These are phyloP conservation scores for Ogataea degrootiae DNA, from an alignment of 805 yeast genomes.

Conservation along the genomic window DNA sequence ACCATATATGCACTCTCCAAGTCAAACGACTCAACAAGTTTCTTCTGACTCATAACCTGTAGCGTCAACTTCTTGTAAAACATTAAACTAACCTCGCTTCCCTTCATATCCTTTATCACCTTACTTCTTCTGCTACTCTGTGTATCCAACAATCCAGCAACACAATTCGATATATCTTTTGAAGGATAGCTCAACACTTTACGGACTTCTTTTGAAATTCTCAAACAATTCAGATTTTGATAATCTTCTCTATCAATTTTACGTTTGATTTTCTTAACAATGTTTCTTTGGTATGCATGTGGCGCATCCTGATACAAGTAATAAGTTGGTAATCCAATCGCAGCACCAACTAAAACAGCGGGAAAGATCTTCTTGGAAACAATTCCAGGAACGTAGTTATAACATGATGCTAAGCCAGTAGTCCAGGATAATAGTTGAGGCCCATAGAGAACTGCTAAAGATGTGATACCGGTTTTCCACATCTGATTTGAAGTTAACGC, in stretches of 20 bases:
- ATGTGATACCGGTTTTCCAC: constrained; percentile 26
- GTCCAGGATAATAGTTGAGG: constrained; percentile 26
- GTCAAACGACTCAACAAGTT: constrained; percentile 13
- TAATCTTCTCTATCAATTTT: constrained; percentile 70
- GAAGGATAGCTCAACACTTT: constrained; percentile 78
- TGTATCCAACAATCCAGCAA: constrained; percentile 63
- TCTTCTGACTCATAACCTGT: constrained; percentile 20
- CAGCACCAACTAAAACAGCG: constrained; percentile 21
- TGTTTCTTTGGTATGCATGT: constrained; percentile 78
- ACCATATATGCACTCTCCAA: constrained; percentile 8
- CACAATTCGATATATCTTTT: constrained; percentile 68
- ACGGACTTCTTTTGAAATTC: constrained; percentile 79
- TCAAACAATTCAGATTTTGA: constrained; percentile 67
- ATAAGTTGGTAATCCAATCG: constrained; percentile 32
- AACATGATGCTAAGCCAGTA: constrained; percentile 28
- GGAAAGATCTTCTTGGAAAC: constrained; percentile 29
- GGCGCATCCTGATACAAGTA: constrained; percentile 80
- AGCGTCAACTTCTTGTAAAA: constrained; percentile 48
- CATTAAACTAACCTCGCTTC: constrained; percentile 49
- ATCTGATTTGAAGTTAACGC: constrained; percentile 17
- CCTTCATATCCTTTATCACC: constrained; percentile 45
- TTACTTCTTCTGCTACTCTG: constrained; percentile 54
- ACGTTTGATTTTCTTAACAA: constrained; percentile 62
- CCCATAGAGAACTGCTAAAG: constrained; percentile 23
- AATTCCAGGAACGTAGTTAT: constrained; percentile 22